Evolutionary conservation across 768 basidiomycete species (phyloP).

Genomic region (Sistotremastrum suecicum): DNA sequence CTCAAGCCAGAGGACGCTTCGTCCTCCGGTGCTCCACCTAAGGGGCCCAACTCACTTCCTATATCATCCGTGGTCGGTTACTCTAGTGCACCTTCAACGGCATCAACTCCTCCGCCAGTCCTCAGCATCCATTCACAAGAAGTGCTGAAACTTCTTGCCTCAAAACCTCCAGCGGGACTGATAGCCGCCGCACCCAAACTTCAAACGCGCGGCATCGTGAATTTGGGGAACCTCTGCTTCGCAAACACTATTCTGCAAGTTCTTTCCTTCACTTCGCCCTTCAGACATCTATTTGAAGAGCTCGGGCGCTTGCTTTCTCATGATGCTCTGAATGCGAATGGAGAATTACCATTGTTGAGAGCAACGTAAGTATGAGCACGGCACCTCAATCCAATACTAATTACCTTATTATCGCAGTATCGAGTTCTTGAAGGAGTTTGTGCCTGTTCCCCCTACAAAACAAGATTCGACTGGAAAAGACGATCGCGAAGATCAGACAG

Average conservation of each 20-base stretch:
- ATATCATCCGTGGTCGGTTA: slow-evolving; percentile 61
- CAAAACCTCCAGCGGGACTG: slow-evolving; percentile 11
- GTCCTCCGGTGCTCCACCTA: slow-evolving; percentile 32
- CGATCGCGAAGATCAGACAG: slow-evolving; percentile 23
- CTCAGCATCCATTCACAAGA: slow-evolving; percentile 18
- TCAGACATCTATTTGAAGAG: slow-evolving; percentile 63
- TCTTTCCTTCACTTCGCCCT: slow-evolving; percentile 79
- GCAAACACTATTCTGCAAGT: slow-evolving; percentile 90
- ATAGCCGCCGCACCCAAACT: slow-evolving; percentile 22
- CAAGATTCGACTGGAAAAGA: slow-evolving; percentile 24
- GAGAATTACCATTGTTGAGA: slow-evolving; percentile 11
- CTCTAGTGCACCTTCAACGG: slow-evolving; percentile 44
- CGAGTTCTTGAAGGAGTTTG: slow-evolving; percentile 70
- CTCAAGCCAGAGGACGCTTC: slow-evolving; percentile 31
- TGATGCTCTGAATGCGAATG: slow-evolving; percentile 13
- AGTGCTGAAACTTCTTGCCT: slow-evolving; percentile 39
- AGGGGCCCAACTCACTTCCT: slow-evolving; percentile 38
- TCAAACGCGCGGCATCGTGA: slow-evolving; percentile 71
- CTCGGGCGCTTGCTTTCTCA: slow-evolving; percentile 41
- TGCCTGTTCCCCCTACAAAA: slow-evolving; percentile 10
- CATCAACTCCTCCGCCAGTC: slow-evolving; percentile 10
- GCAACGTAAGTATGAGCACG: slow-evolving; percentile 13
- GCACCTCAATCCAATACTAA: slow-evolving; percentile 21
- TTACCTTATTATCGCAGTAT: slow-evolving; percentile 51
- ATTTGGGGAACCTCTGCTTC: slow-evolving; percentile 96